Conservation (phyloP, 2,329 filamentous ascomycete genomes). For the Diaporthe ampelina region DNA sequence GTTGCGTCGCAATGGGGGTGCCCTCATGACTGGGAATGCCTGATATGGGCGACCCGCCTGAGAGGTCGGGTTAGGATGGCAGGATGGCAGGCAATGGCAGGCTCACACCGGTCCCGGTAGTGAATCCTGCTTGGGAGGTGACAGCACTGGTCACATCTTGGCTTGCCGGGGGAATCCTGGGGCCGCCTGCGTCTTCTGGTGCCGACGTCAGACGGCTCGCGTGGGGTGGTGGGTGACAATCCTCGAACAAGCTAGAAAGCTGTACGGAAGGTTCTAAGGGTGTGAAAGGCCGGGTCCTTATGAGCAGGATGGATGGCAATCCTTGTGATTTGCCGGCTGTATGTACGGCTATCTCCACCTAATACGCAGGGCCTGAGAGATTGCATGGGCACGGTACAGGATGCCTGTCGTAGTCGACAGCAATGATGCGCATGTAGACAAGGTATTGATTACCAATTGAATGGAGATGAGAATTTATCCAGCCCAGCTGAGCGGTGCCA, state of each 20-base stretch:
- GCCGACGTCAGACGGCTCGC: slow-evolving; percentile 20
- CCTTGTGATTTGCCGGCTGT: background rate
- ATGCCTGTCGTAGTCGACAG: background rate
- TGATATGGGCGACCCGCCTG: background rate
- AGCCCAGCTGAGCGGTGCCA: background rate
- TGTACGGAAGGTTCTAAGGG: background rate
- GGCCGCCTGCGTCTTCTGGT: slow-evolving; percentile 9
- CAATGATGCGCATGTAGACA: slow-evolving; percentile 17
- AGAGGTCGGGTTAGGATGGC: slow-evolving; percentile 12
- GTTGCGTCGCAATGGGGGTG: background rate
- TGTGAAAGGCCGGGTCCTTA: background rate
- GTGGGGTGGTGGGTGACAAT: slow-evolving; percentile 14
- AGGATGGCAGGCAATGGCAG: background rate
- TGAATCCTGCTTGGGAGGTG: background rate
- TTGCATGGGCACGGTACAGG: slow-evolving; percentile 25
- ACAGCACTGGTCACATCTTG: slow-evolving; percentile 24
- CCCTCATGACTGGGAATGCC: background rate
- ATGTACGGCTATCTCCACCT: slow-evolving; percentile 19
- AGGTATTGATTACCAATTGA: slow-evolving; percentile 24
- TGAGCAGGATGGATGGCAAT: background rate
- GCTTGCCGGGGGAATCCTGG: background rate
- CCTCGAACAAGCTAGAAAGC: background rate
- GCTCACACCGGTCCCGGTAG: slow-evolving; percentile 28
- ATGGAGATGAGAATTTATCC: background rate
- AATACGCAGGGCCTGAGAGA: background rate